Evolutionary conservation across 306 rosid genomes (phyloP), one percentile per base, ranked within the genome.

Genomic region (Acmispon strigosus): DNA sequence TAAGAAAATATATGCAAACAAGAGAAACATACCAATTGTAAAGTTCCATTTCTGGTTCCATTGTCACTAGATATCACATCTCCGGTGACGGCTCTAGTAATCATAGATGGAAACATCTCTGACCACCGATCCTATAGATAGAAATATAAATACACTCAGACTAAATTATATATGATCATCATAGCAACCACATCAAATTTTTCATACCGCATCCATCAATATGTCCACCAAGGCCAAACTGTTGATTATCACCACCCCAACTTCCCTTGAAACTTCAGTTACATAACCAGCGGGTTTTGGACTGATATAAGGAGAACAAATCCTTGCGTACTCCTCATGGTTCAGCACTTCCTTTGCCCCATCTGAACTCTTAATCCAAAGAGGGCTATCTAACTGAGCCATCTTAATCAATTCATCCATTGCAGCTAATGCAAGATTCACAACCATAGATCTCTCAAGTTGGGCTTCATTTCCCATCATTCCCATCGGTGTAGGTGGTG

Each of bases 341-440:
- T 89, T 86, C 66, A 94, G 72, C 10, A 80, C 65, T 54, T 90
- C 97, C 63, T 53, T 83, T 64, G 78, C 81, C 7, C 86, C 83
- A 34, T 82, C 86, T 2, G 64, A 47, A 77, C 68, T 83, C 82
- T 84, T 89, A 60, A 88, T 61, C 98, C 98, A 94, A 27, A 90
- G 75, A 42, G 89, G 84, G 43, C 69, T 37, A 60, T 89, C 91
- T 0, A 70, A 64, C 60, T 86, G 89, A 71, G 84, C 84, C 94
- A 89, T 53, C 83, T 82, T 87, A 43, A 94, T 48, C 12, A 94
- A 66, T 65, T 94, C 98, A 53, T 89, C 89, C 98, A 94, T 90
- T 37, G 98, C 89, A 39, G 73, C 72, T 65, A 77, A 10, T 2
- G 97, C 98, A 42, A 90, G 80, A 36, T 90, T 85, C 0, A 78